A percentile compares a stretch with the other conserved stretches of the same genome.
Evolutionary conservation across 2,329 filamentous ascomycete species (phyloP).

Genomic region (Cladophialophora carrionii): DNA sequence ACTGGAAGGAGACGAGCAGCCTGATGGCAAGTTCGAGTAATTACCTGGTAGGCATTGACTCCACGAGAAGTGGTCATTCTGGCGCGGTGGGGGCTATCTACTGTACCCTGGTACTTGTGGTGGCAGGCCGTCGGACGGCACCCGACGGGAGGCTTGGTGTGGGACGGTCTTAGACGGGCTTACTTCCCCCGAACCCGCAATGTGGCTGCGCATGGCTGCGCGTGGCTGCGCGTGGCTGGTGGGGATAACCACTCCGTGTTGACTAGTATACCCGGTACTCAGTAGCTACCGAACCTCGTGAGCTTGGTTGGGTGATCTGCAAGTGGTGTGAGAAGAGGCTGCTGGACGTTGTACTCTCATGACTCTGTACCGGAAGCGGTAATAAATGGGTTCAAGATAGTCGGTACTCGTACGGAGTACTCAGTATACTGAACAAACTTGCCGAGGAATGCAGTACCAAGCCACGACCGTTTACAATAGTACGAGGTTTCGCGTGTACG

Average conservation of each 20-base stretch:
- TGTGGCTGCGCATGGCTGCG: no score
- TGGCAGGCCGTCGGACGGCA: background rate
- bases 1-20: constrained; percentile 6
- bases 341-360: background rate
- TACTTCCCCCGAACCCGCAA: background rate
- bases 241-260: no score
- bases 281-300: background rate
- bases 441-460: background rate
- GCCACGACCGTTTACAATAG: background rate
- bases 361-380: background rate
- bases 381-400: background rate
- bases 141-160: background rate
- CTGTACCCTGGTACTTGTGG: no score
- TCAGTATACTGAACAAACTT: background rate
- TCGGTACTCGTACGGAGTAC: no score
- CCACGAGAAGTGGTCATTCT: background rate
- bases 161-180: background rate
- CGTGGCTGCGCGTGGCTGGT: background rate
- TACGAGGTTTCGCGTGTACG: background rate
- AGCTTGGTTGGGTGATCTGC: background rate
- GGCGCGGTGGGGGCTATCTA: background rate
- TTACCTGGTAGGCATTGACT: background rate
- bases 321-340: background rate
- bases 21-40: background rate
- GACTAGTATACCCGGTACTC: no score